phyloP scores from a whole-genome alignment of 2,329 filamentous ascomycete genomes.

The Monosporascus sp. region DNA sequence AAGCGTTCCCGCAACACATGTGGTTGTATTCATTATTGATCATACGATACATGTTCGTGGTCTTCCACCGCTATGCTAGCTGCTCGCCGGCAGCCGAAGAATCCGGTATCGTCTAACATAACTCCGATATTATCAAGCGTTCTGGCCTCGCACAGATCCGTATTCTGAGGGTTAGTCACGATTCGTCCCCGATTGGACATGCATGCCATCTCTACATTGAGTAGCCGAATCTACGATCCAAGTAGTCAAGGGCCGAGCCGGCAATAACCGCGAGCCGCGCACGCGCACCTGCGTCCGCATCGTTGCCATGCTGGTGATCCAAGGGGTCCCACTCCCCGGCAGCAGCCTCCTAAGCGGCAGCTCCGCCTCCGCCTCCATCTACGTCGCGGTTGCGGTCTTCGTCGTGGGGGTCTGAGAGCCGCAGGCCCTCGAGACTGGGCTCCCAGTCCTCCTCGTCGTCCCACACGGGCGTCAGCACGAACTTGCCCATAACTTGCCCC shows the following conservation, averaged over 20 bases:
- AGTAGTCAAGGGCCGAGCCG: background rate
- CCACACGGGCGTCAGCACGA: constrained; percentile 54
- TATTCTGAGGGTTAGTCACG: too few species aligned
- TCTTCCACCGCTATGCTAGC: too few species aligned
- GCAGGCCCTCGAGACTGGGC: constrained; percentile 31
- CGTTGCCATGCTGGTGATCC: background rate
- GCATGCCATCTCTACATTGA: background rate
- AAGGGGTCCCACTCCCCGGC: background rate
- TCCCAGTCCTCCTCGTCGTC: constrained; percentile 54
- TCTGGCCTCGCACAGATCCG: too few species aligned
- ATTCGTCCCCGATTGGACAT: background rate
- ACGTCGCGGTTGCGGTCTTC: background rate
- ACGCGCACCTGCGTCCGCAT: background rate
- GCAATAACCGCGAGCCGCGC: background rate
- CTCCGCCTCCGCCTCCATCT: too few species aligned
- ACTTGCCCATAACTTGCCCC: constrained; percentile 59
- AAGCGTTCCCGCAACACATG: too few species aligned
- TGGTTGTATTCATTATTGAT: too few species aligned
- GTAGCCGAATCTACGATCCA: background rate
- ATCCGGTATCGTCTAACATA: too few species aligned
- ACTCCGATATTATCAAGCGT: too few species aligned
- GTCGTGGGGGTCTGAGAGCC: constrained; percentile 3
- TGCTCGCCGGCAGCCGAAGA: too few species aligned
- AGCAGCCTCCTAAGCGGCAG: too few species aligned
- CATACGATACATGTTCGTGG: too few species aligned